Percentiles rank a stretch among this genome's conserved stretches.
Evolutionary conservation across 768 basidiomycete genomes (phyloP).

Genomic region (Trametes gibbosa): DNA sequence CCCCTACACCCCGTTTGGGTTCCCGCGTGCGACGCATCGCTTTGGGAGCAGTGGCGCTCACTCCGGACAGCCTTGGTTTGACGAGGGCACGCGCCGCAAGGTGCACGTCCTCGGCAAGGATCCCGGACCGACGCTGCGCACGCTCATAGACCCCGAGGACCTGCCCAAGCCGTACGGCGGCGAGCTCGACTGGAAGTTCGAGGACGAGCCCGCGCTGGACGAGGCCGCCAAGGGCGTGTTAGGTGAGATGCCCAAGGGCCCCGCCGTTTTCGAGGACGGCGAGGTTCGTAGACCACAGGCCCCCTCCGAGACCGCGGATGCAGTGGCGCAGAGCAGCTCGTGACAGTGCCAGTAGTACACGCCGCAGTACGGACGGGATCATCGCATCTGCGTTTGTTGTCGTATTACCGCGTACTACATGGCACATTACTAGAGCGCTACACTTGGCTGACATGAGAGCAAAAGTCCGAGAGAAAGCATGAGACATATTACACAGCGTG

Average conservation of each 20-base stretch:
- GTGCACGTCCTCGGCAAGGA: constrained; percentile 71
- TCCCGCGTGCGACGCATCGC: not conserved
- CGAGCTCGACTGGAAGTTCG: constrained; percentile 65
- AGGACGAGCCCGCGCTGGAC: constrained; percentile 66
- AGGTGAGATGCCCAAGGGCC: constrained; percentile 53
- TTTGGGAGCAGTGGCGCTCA: not conserved
- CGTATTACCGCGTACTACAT: not conserved
- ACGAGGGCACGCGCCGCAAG: constrained; percentile 74
- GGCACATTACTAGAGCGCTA: constrained; percentile 4
- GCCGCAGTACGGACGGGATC: not conserved
- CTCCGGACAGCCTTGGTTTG: constrained; percentile 63
- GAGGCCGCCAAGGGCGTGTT: constrained; percentile 45
- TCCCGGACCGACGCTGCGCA: constrained; percentile 48
- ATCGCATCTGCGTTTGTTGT: not conserved
- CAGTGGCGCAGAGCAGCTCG: too few relatives aligned
- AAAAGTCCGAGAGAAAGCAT: not conserved
- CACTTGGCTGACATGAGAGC: not conserved
- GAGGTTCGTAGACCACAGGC: constrained; percentile 30
- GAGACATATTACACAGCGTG: not conserved
- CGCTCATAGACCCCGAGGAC: constrained; percentile 45
- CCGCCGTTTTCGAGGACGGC: constrained; percentile 49
- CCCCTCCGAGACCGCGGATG: not conserved
- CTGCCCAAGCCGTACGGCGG: constrained; percentile 77
- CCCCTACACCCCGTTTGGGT: not conserved
- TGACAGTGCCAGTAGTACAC: not conserved